Base-by-base conservation (phyloP, 2,329 filamentous ascomycete genomes). In the Aspergillus spinulosporus region DNA sequence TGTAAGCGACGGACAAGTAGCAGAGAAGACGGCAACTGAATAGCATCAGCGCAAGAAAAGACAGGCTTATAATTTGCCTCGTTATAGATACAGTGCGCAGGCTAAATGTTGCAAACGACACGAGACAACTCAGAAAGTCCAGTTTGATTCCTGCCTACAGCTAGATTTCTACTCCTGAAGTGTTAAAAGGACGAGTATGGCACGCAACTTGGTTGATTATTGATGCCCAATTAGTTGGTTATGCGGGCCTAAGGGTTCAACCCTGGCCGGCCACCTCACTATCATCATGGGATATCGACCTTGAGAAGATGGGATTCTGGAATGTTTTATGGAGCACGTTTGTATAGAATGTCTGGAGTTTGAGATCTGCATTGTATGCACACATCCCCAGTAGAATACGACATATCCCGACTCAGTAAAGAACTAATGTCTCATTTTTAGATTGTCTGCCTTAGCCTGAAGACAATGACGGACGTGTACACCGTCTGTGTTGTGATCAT, bases 1-100 rank as follows among this genome's bases (percentile, higher is more conserved):
- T 63, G 57, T 63, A 31, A 61, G 53, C 61, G 47, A 44, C 34
- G 53, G 54, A 55, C 61, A 63, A 56, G 57, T 61, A 58, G 45
- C 57, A 53, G 34, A 31, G 42, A 31, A 29, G 21, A 21, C 21
- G 21, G 21, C 21, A 21, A 21, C 21, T 21, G 21, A 21, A 21
- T 21, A 21, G 21, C 21, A 21, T 21, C 21, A 21, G 21, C 21
- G 21, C 21, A 21, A 21, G 21, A 21, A 21, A 21, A 21, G 21
- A 21, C 21, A 21, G 21, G 21, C 21, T 21, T 32, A 57, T 52
- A 57, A 49, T 49, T 47, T 34, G 34, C 34, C 46, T 39, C 34
- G 34, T 49, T 49, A 49, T 49, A 49, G 46, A 34, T 34, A 34
- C 32, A 21, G 21, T 21, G 21, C 31, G 31, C 9, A 34, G 31